Evolutionary conservation across 805 yeast genomes (phyloP), one percentile per base, ranked within the genome.

Genomic region (Ogataea methanolica): DNA sequence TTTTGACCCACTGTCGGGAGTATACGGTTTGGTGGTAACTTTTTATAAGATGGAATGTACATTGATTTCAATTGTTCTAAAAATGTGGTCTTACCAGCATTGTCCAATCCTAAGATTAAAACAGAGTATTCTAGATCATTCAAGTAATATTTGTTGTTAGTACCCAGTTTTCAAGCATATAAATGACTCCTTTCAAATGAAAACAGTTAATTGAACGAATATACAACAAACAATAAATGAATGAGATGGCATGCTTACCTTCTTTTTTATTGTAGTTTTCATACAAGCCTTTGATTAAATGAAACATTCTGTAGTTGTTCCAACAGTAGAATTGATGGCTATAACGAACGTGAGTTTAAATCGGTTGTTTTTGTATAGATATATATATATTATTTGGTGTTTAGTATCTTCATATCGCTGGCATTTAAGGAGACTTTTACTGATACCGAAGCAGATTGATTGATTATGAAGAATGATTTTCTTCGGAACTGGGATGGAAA

Each of bases 1-100:
- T 94, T 94, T 63, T 94, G 99, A 4, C 99, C 99, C 41, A 92
- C 95, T 0, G 99, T 92, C 1, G 99, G 97, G 29, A 86, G 72
- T 16, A 90, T 89, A 49, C 88, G 72, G 45, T 79, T 82, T 21
- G 81, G 72, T 2, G 78, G 76, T 6, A 69, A 59, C 45, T 67
- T 69, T 45, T 73, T 77, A 31, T 76, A 72, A 39, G 68, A 71
- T 42, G 74, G 66, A 31, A 73, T 69, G 57, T 76, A 83, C 41
- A 74, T 64, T 39, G 74, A 72, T 59, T 86, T 86, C 35, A 84
- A 67, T 53, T 82, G 77, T 62, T 85, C 94, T 22, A 85, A 62
- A 49, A 85, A 76, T 0, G 92, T 86, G 14, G 98, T 94, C 64
- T 92, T 92, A 1, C 99, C 99, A 0, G 98, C 96, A 70, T 92